Conservation (phyloP, 345 rosid species). For the Aethionema arabicum region DNA sequence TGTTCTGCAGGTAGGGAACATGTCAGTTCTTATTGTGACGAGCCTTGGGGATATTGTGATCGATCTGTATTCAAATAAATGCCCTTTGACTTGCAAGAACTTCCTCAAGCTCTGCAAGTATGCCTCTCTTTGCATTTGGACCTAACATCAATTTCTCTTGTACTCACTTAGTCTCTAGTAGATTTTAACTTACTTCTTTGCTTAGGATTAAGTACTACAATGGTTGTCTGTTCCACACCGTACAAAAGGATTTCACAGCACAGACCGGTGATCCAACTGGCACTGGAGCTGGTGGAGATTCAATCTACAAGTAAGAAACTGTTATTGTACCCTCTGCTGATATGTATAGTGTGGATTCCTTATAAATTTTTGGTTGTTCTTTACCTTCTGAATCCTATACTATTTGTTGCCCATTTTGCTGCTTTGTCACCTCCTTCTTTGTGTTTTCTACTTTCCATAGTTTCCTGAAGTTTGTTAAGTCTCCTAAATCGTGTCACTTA, state of each 20-base stretch:
- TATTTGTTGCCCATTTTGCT: constrained; percentile 1
- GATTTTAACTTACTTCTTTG: constrained; percentile 12
- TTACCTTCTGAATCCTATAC: background rate
- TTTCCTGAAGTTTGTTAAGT: background rate
- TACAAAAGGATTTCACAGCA: constrained; percentile 86
- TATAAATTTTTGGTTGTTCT: background rate
- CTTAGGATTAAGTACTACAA: constrained; percentile 85
- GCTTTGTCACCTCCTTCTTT: constrained; percentile 10
- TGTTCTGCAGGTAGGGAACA: constrained; percentile 18
- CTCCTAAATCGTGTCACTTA: background rate
- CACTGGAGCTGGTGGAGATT: constrained; percentile 80
- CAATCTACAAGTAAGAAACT: constrained; percentile 69
- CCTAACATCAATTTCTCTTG: background rate
- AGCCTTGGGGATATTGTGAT: constrained; percentile 84
- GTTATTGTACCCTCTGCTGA: background rate
- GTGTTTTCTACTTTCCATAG: background rate
- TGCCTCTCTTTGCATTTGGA: constrained; percentile 7
- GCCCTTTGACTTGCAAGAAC: constrained; percentile 86
- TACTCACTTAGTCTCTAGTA: background rate
- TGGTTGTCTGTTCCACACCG: constrained; percentile 81
- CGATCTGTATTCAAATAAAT: constrained; percentile 59
- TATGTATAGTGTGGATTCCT: constrained; percentile 2
- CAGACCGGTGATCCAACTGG: constrained; percentile 91
- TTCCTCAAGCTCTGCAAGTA: constrained; percentile 97
- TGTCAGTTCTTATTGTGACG: constrained; percentile 83